Evolutionary conservation across 2,329 filamentous ascomycete species (phyloP).

Genomic region (Cadophora sp.): DNA sequence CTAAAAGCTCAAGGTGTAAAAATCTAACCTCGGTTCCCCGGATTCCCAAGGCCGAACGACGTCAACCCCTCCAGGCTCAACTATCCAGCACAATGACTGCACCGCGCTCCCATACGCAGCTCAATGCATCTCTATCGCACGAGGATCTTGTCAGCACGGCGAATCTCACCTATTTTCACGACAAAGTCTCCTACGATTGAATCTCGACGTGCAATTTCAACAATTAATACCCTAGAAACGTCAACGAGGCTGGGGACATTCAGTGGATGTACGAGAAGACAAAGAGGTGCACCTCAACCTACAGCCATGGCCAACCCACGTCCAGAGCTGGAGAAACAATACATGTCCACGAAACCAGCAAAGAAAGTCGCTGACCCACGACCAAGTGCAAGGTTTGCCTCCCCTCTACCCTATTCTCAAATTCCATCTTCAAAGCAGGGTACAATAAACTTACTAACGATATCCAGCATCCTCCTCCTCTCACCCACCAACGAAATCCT

Average conservation of each 20-base stretch:
- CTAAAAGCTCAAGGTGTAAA: constrained; percentile 3
- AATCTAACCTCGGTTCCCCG: constrained; percentile 31
- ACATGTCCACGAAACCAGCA: constrained; percentile 40
- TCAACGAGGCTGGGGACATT: not conserved
- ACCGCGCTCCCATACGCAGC: constrained; percentile 3
- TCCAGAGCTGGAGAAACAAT: constrained; percentile 41
- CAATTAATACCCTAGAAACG: not conserved
- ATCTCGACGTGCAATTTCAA: not conserved
- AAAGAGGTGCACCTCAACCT: not conserved
- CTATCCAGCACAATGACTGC: constrained; percentile 17
- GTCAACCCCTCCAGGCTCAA: constrained; percentile 17
- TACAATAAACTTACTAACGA: constrained; percentile 18
- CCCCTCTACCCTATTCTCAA: not conserved
- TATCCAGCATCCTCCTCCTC: constrained; percentile 75
- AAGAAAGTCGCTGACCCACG: constrained; percentile 53
- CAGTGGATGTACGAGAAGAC: not conserved
- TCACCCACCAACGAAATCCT: constrained; percentile 88
- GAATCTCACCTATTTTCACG: not conserved
- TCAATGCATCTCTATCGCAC: constrained; percentile 28
- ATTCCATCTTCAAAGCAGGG: constrained; percentile 4
- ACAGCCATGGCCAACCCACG: constrained; percentile 25
- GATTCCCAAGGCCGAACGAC: constrained; percentile 24
- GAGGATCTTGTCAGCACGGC: constrained; percentile 14
- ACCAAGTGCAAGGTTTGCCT: constrained; percentile 66
- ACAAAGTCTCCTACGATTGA: not conserved